A percentile compares a stretch with the other conserved stretches of the same genome.
phyloP scores from a whole-genome alignment of 1,284 basidiomycete species.

The Ganoderma leucocontextum region DNA sequence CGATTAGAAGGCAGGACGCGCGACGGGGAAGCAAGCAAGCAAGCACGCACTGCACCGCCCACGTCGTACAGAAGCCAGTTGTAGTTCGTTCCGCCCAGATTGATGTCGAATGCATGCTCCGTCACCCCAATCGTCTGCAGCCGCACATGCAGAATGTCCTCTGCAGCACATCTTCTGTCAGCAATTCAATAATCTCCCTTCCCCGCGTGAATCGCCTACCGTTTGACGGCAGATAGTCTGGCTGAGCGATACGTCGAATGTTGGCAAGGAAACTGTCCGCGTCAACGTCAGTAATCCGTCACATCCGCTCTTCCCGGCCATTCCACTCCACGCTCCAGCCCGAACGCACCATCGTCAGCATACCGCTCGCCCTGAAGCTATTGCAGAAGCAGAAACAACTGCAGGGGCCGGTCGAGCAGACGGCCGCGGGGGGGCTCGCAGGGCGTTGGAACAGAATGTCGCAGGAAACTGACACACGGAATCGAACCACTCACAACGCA shows the following conservation, averaged over 20 bases:
- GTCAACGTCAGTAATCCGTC: slow-evolving; percentile 17
- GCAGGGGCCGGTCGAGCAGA: not conserved
- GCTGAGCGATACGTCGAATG: slow-evolving; percentile 68
- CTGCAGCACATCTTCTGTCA: slow-evolving; percentile 43
- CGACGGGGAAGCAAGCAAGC: slow-evolving; percentile 10
- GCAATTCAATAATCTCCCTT: not conserved
- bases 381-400: not conserved
- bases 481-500: slow-evolving; percentile 63
- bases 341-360: slow-evolving; percentile 3
- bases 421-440: not conserved
- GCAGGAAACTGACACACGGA: not conserved
- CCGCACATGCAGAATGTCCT: slow-evolving; percentile 79
- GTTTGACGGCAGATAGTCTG: slow-evolving; percentile 74
- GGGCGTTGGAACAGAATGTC: not conserved
- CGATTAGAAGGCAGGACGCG: not conserved
- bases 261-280: slow-evolving; percentile 68
- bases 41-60: slow-evolving; percentile 72
- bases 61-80: slow-evolving; percentile 84
- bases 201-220: slow-evolving; percentile 48
- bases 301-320: not conserved
- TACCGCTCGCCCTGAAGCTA: not conserved
- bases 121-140: slow-evolving; percentile 81
- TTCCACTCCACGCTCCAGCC: not conserved
- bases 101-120: slow-evolving; percentile 76
- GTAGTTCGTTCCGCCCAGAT: slow-evolving; percentile 65